Conservation (phyloP, 352 stramenopile species). For the Globisporangium acanthophoron region DNA sequence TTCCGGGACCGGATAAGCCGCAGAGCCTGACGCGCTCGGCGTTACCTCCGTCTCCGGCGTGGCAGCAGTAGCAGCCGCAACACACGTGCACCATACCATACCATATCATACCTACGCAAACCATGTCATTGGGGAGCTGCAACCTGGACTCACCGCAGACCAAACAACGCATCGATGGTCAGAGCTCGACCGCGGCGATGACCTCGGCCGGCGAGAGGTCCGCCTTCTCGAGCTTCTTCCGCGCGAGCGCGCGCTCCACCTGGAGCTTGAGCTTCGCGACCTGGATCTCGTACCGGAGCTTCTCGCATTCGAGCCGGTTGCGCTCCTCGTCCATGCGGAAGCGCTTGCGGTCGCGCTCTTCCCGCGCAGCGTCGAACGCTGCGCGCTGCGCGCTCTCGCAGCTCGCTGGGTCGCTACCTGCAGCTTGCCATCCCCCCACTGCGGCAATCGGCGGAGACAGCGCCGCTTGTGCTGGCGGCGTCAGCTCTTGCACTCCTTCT, state of each 20-base stretch:
- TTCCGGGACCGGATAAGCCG: conserved; percentile 44
- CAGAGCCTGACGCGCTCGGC: neutral
- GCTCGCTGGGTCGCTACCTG: conserved; percentile 21
- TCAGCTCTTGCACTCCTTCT: neutral
- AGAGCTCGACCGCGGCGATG: conserved; percentile 14
- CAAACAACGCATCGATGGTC: neutral
- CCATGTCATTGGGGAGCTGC: neutral
- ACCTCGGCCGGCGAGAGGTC: conserved; percentile 38
- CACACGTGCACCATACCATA: neutral
- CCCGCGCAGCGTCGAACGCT: conserved; percentile 42
- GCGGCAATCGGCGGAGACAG: neutral
- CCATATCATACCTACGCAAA: neutral
- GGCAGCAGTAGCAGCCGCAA: neutral
- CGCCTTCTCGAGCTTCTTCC: conserved; percentile 46
- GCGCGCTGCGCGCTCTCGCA: conserved; percentile 48
- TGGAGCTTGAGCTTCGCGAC: conserved; percentile 38
- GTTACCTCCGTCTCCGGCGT: no score
- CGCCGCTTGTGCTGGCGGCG: neutral
- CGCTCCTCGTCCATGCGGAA: conserved; percentile 60
- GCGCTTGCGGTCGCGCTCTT: conserved; percentile 57
- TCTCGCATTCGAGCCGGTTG: conserved; percentile 56
- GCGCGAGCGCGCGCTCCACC: conserved; percentile 45
- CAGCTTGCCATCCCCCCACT: conserved; percentile 14
- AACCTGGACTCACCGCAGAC: neutral
- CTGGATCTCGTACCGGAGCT: conserved; percentile 56